Percentiles rank a stretch among this genome's conserved stretches.
Evolutionary conservation across 2,329 filamentous ascomycete genomes (phyloP).

Genomic region (Venturia effusa): DNA sequence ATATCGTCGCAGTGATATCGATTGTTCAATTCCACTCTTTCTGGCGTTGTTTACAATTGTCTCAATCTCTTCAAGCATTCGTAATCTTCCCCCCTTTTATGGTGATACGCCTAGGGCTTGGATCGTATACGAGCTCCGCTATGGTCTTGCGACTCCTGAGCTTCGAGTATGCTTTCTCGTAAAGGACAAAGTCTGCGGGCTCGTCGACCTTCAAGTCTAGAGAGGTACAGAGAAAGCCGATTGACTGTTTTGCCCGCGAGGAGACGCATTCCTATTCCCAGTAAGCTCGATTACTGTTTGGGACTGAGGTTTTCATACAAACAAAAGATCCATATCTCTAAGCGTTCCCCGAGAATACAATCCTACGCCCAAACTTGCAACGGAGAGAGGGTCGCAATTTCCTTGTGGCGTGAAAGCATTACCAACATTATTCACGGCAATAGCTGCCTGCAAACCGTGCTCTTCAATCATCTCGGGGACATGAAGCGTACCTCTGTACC

Average conservation of each 20-base stretch:
- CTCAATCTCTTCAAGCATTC: background rate
- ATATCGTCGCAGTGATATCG: background rate
- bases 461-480: slow-evolving; percentile 49
- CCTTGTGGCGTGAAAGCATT: slow-evolving; percentile 67
- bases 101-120: slow-evolving; percentile 6
- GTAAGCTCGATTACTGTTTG: background rate
- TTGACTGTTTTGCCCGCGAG: slow-evolving; percentile 28
- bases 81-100: slow-evolving; percentile 9
- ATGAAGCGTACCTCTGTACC: slow-evolving; percentile 49
- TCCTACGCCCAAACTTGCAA: slow-evolving; percentile 53
- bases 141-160: slow-evolving; percentile 33
- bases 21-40: background rate
- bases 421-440: slow-evolving; percentile 62
- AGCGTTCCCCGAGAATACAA: slow-evolving; percentile 57
- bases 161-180: slow-evolving; percentile 23
- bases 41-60: background rate
- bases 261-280: slow-evolving; percentile 37
- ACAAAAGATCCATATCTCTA: slow-evolving; percentile 47
- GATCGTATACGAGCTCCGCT: slow-evolving; percentile 34
- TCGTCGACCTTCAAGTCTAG: slow-evolving; percentile 25
- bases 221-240: slow-evolving; percentile 27
- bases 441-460: slow-evolving; percentile 46
- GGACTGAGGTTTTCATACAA: slow-evolving; percentile 28
- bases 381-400: slow-evolving; percentile 51
- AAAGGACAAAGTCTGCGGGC: slow-evolving; percentile 33